Percentiles rank a stretch among this genome's conserved stretches.
phyloP scores from a whole-genome alignment of 1,284 basidiomycete genomes.

The Ganoderma resinaceum region DNA sequence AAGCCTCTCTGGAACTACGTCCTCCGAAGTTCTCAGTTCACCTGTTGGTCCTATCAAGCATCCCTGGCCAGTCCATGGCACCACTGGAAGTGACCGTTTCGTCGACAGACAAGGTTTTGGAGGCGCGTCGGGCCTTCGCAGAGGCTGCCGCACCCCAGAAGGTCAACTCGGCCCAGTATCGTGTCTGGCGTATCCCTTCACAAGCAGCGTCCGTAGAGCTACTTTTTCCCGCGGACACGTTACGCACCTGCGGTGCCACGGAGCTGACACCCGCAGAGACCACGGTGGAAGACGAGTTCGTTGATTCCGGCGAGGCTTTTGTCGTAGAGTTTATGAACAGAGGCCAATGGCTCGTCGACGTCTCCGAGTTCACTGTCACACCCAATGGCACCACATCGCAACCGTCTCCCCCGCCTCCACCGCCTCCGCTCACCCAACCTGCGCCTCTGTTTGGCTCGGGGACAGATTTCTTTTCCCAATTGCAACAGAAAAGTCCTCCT shows the following conservation, averaged over 20 bases:
- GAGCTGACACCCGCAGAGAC: constrained; percentile 47
- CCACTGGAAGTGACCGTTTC: constrained; percentile 50
- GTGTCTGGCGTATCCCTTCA: constrained; percentile 63
- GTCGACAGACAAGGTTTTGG: constrained; percentile 49
- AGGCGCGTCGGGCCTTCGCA: constrained; percentile 32
- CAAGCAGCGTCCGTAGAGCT: constrained; percentile 22
- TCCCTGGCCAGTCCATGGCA: constrained; percentile 26
- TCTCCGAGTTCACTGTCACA: constrained; percentile 31
- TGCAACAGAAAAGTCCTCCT: constrained; percentile 39
- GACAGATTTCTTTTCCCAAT: constrained; percentile 64
- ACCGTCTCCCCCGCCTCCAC: constrained; percentile 23
- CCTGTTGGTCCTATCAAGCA: constrained; percentile 40
- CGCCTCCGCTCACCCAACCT: constrained; percentile 23
- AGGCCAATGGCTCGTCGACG: constrained; percentile 57
- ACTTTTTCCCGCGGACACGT: constrained; percentile 41
- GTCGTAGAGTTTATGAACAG: constrained; percentile 63
- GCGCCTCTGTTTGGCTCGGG: constrained; percentile 56
- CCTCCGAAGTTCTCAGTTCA: constrained; percentile 77
- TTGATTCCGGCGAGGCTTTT: constrained; percentile 67
- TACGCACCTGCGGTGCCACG: constrained; percentile 46
- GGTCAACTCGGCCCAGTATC: constrained; percentile 44
- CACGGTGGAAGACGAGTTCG: constrained; percentile 63
- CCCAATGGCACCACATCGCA: constrained; percentile 6
- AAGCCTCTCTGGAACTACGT: constrained; percentile 76
- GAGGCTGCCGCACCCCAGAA: constrained; percentile 37